Percentiles rank a stretch among this genome's conserved stretches.
phyloP scores from a whole-genome alignment of 306 rosid genomes.

The Calophaca sinica region DNA sequence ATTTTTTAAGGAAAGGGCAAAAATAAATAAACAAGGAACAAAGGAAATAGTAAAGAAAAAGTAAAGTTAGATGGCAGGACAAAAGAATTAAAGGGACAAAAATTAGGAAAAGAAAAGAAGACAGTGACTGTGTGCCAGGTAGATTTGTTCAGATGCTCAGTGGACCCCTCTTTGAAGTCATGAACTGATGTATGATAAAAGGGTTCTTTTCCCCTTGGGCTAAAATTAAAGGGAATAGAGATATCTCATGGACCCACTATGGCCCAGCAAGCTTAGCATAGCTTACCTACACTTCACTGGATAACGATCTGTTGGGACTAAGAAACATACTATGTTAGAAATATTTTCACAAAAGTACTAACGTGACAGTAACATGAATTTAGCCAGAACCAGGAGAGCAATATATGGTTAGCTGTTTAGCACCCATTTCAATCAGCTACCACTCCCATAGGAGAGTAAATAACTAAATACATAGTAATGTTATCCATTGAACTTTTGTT shows the following conservation, averaged over 20 bases:
- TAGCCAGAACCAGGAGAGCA: too few species aligned
- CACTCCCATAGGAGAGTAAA: too few species aligned
- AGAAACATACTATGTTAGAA: too few species aligned
- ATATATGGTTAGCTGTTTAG: too few species aligned
- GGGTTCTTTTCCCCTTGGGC: constrained; percentile 60
- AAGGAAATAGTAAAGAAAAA: constrained; percentile 75
- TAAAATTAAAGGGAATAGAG: constrained; percentile 34
- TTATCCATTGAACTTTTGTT: too few species aligned
- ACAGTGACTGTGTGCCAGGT: constrained; percentile 73
- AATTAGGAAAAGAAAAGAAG: constrained; percentile 64
- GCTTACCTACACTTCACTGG: background rate
- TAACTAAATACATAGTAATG: too few species aligned
- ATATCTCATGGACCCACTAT: constrained; percentile 46
- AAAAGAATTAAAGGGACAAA: constrained; percentile 39
- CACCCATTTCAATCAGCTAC: too few species aligned
- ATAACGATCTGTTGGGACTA: background rate
- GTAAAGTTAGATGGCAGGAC: constrained; percentile 60
- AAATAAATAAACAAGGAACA: constrained; percentile 56
- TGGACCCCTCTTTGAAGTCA: constrained; percentile 53
- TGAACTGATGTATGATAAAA: constrained; percentile 65
- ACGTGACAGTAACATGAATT: too few species aligned
- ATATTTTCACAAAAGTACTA: too few species aligned
- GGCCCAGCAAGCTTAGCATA: constrained; percentile 23
- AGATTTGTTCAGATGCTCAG: constrained; percentile 58
- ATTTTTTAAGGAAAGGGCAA: constrained; percentile 83